phyloP scores from a whole-genome alignment of 345 rosid genomes.

The Nephelium lappaceum region DNA sequence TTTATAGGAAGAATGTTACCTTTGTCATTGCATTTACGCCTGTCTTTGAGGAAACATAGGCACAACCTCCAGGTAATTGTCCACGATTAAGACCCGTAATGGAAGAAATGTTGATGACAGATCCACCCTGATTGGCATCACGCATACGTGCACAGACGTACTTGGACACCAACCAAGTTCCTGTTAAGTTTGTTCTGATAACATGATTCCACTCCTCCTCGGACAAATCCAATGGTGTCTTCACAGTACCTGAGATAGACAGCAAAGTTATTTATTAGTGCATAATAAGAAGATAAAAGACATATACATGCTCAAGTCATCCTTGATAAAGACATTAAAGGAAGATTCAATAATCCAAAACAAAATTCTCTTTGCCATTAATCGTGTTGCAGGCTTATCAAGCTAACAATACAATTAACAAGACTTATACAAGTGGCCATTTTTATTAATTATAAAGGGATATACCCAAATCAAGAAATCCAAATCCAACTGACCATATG shows the following conservation, averaged over 20 bases:
- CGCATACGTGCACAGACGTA: constrained; percentile 61
- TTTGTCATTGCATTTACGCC: constrained; percentile 61
- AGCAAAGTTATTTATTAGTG: background rate
- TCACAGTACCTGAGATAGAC: constrained; percentile 42
- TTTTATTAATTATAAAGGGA: too few relatives aligned
- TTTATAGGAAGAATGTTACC: constrained; percentile 31
- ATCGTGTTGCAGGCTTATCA: too few relatives aligned
- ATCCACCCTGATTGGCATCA: constrained; percentile 59
- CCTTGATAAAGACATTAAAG: too few relatives aligned
- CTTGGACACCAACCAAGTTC: constrained; percentile 84
- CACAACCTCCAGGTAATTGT: constrained; percentile 55
- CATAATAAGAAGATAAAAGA: background rate
- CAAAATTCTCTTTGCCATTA: too few relatives aligned
- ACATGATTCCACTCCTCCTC: constrained; percentile 73
- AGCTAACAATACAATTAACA: too few relatives aligned
- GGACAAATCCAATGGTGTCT: constrained; percentile 44
- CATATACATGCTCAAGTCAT: too few relatives aligned
- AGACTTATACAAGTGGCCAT: too few relatives aligned
- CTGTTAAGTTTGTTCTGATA: constrained; percentile 61
- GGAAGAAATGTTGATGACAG: constrained; percentile 75
- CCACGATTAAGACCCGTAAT: constrained; percentile 67
- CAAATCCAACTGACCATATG: too few relatives aligned
- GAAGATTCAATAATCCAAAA: too few relatives aligned
- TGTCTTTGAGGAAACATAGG: constrained; percentile 65
- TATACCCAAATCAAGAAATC: too few relatives aligned